Evolutionary conservation across 2,329 filamentous ascomycete species (phyloP).

Genomic region (Gliomastix tumulicola): DNA sequence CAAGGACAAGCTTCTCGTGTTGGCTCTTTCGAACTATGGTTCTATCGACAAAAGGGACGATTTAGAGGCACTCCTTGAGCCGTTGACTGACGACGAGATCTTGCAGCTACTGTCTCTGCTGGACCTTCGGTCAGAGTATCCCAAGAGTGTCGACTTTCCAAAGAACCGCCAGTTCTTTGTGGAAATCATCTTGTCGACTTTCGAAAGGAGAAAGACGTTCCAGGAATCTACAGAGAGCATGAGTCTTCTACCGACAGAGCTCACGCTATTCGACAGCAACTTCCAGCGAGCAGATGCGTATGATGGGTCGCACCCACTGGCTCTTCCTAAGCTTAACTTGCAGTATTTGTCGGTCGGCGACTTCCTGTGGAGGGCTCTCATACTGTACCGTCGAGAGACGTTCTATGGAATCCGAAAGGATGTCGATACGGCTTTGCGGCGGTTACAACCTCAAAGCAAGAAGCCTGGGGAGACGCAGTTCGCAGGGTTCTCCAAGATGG

Average conservation of each 20-base stretch:
- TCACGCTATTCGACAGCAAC: constrained; percentile 68
- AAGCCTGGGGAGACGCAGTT: constrained; percentile 65
- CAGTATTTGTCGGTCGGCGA: constrained; percentile 94
- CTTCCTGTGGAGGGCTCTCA: constrained; percentile 91
- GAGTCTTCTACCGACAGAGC: constrained; percentile 77
- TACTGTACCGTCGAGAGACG: constrained; percentile 81
- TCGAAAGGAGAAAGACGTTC: constrained; percentile 75
- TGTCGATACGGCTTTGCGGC: constrained; percentile 73
- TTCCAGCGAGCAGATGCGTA: constrained; percentile 80
- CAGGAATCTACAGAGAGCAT: constrained; percentile 69
- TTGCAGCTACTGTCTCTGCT: constrained; percentile 61
- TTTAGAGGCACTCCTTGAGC: constrained; percentile 66
- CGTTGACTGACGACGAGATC: constrained; percentile 70
- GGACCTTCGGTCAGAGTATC: constrained; percentile 77
- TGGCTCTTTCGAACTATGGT: constrained; percentile 88
- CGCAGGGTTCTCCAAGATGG: constrained; percentile 85
- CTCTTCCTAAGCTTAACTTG: constrained; percentile 88
- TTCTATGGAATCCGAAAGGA: constrained; percentile 94
- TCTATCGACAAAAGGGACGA: constrained; percentile 77
- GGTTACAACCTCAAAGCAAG: constrained; percentile 63
- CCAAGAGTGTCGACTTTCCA: constrained; percentile 57
- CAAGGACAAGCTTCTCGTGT: constrained; percentile 81
- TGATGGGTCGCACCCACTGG: constrained; percentile 78
- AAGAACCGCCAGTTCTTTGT: constrained; percentile 57
- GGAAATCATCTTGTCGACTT: constrained; percentile 67